phyloP scores from a whole-genome alignment of 1,284 basidiomycete species.

The Agaricales sp. region DNA sequence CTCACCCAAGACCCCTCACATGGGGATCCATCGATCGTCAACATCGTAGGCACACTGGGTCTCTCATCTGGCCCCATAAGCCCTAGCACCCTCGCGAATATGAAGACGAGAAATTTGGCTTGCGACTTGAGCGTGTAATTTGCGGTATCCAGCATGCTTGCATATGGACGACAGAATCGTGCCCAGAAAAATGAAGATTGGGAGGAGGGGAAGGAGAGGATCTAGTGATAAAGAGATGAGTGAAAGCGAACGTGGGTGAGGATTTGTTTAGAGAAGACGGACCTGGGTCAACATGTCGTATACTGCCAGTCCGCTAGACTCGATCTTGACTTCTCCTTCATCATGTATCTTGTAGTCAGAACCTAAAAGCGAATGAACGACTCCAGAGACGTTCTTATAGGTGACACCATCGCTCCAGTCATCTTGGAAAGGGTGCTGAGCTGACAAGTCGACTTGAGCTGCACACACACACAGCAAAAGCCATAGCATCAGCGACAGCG shows the following conservation, averaged over 20 bases:
- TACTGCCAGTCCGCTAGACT: background rate
- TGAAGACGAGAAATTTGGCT: conserved; percentile 17
- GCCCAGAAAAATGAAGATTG: conserved; percentile 16
- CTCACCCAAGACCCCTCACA: conserved; percentile 12
- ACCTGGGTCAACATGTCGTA: background rate
- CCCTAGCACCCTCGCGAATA: conserved; percentile 18
- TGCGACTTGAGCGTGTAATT: conserved; percentile 15
- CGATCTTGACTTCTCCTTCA: background rate
- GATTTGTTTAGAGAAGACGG: background rate
- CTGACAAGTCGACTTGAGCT: background rate
- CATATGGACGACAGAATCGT: conserved; percentile 16
- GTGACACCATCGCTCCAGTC: background rate
- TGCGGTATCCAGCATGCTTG: conserved; percentile 19
- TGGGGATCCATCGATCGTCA: conserved; percentile 22
- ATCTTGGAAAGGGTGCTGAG: background rate
- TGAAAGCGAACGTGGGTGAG: background rate
- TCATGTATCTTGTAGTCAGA: background rate
- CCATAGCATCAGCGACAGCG: no score
- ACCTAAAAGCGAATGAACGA: background rate
- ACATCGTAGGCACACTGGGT: conserved; percentile 14
- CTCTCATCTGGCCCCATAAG: conserved; percentile 19
- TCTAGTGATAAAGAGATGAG: background rate
- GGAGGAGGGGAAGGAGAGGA: background rate
- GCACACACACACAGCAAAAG: no score
- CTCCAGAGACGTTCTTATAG: background rate